Conservation (phyloP, 306 rosid genomes). For the Vigna trinervia region DNA sequence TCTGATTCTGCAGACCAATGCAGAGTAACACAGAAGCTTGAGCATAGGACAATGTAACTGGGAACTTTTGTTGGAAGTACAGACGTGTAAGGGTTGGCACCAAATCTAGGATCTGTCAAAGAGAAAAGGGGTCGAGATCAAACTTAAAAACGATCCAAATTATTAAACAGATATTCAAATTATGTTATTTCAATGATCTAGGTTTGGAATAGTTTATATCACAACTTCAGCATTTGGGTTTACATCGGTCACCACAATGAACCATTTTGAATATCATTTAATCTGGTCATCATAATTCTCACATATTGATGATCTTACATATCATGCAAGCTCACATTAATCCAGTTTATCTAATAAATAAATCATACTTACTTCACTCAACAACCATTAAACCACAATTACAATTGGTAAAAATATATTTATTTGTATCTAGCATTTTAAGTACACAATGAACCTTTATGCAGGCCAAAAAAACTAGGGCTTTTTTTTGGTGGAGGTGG, state of each 20-base stretch:
- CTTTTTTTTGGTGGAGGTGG: not conserved
- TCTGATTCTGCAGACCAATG: slow-evolving; percentile 81
- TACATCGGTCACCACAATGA: slow-evolving; percentile 18
- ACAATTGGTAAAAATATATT: not conserved
- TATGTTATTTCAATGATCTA: not conserved
- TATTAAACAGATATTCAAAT: not conserved
- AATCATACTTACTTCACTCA: not conserved
- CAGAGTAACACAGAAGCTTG: slow-evolving; percentile 92
- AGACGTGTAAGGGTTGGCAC: slow-evolving; percentile 72
- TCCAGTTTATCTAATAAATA: slow-evolving; percentile 27
- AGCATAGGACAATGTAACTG: slow-evolving; percentile 68
- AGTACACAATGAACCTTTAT: not conserved
- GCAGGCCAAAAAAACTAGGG: not conserved
- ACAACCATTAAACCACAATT: slow-evolving; percentile 7
- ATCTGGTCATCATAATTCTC: not conserved
- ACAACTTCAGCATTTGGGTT: slow-evolving; percentile 5
- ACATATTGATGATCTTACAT: slow-evolving; percentile 1
- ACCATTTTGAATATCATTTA: slow-evolving; percentile 25
- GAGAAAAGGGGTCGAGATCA: slow-evolving; percentile 33
- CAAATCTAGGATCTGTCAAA: slow-evolving; percentile 79
- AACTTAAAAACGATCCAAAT: slow-evolving; percentile 22
- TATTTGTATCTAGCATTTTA: not conserved
- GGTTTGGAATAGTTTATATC: not conserved
- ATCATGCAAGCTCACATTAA: slow-evolving; percentile 31
- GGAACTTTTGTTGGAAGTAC: slow-evolving; percentile 77